A percentile compares a stretch with the other conserved stretches of the same genome.
Conservation (phyloP, 176 grass and related monocot species). For the Oryza punctata region DNA sequence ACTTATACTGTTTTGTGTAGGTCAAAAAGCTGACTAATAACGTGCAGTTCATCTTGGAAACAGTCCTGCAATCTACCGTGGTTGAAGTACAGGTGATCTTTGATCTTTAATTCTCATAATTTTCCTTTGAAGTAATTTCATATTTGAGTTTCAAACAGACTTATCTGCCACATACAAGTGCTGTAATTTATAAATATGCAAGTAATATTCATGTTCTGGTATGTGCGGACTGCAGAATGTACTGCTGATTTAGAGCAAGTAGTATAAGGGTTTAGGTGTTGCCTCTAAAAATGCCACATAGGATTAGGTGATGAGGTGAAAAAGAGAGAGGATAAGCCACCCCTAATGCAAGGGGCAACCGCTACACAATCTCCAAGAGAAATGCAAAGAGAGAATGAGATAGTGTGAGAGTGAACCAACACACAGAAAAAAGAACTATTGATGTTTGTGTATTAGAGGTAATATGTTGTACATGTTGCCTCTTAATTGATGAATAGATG, state of each 20-base stretch:
- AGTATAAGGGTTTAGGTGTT: no score
- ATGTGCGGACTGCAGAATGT: background rate
- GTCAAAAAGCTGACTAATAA: slow-evolving; percentile 60
- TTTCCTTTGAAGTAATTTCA: background rate
- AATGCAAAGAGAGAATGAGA: no score
- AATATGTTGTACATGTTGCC: no score
- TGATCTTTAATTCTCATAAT: slow-evolving; percentile 40
- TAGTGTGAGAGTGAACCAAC: no score
- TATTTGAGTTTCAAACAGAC: background rate
- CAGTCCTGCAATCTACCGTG: slow-evolving; percentile 52
- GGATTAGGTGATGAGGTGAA: no score
- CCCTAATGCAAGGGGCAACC: no score
- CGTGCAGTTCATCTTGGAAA: slow-evolving; percentile 73
- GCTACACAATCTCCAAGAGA: no score
- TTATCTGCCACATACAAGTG: slow-evolving; percentile 3
- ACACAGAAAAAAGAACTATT: no score
- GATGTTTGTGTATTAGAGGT: no score
- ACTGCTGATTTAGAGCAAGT: background rate
- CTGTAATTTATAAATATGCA: slow-evolving; percentile 5
- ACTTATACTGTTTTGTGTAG: slow-evolving; percentile 48
- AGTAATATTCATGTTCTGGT: background rate
- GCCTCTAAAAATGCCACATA: no score
- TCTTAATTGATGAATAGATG: no score
- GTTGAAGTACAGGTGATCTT: slow-evolving; percentile 86
- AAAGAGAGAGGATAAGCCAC: no score